Conservation (phyloP, 2,329 filamentous ascomycete genomes). For the Fusarium anthophilum region DNA sequence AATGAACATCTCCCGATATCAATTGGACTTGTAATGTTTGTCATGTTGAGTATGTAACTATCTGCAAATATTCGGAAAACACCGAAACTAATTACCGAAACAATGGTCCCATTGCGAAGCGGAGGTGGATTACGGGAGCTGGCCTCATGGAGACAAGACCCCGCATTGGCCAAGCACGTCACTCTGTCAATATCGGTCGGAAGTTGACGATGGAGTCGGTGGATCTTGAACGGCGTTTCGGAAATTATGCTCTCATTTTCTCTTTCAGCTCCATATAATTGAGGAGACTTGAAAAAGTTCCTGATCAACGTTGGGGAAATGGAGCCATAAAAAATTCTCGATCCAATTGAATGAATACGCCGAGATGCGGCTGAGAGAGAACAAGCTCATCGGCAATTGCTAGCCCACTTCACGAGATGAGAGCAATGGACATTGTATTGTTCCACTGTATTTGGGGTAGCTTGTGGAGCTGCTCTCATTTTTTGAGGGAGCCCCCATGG, state of each 20-base stretch:
- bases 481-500: neutral
- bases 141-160: neutral
- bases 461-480: neutral
- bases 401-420: neutral
- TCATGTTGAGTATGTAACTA: neutral
- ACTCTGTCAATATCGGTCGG: constrained; percentile 12
- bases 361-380: neutral
- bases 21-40: neutral
- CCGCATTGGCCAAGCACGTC: constrained; percentile 19
- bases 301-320: neutral
- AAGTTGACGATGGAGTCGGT: constrained; percentile 7
- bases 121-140: neutral
- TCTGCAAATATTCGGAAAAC: neutral
- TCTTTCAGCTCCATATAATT: neutral
- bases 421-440: too few relatives aligned
- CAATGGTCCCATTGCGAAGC: neutral
- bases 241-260: constrained; percentile 6
- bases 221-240: constrained; percentile 3
- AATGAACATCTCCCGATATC: constrained; percentile 5
- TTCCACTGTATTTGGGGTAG: neutral
- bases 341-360: neutral
- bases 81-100: neutral
- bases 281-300: neutral
- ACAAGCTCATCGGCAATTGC: neutral
- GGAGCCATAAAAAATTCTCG: neutral